A percentile compares a stretch with the other conserved stretches of the same genome.
These are phyloP conservation scores for Curvularia eragrostidis DNA, from an alignment of 2,329 filamentous ascomycete species.

Conservation along the genomic window DNA sequence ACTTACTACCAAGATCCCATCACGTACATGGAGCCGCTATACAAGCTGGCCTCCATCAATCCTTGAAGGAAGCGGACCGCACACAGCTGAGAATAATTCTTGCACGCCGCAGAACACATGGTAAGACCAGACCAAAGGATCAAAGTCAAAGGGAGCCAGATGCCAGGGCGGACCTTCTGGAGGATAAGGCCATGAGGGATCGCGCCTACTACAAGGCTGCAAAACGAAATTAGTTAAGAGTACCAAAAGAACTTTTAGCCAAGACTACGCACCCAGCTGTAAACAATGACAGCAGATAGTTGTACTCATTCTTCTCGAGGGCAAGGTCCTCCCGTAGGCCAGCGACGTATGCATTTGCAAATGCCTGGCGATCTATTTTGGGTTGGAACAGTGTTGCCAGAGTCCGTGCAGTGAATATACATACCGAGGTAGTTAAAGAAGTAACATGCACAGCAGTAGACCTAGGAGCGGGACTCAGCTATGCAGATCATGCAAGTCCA, in stretches of 20 bases:
- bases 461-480: constrained; percentile 11
- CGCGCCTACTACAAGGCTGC: constrained; percentile 29
- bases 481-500: background rate
- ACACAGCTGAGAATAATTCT: constrained; percentile 29
- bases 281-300: constrained; percentile 32
- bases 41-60: constrained; percentile 30
- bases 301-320: constrained; percentile 35
- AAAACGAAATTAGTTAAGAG: background rate
- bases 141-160: constrained; percentile 35
- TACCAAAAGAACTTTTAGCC: background rate
- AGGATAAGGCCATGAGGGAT: constrained; percentile 33
- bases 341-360: constrained; percentile 36
- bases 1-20: constrained; percentile 41
- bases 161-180: constrained; percentile 31
- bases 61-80: constrained; percentile 34
- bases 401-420: background rate
- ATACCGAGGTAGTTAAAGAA: constrained; percentile 41
- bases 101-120: constrained; percentile 36
- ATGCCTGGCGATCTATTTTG: constrained; percentile 26
- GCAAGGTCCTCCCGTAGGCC: constrained; percentile 33
- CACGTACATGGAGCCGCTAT: constrained; percentile 33
- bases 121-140: constrained; percentile 35
- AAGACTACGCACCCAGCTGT: constrained; percentile 25
- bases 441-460: constrained; percentile 34
- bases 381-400: background rate